phyloP scores from a whole-genome alignment of 31 red algal species.

The Porphyra umbilicalis region DNA sequence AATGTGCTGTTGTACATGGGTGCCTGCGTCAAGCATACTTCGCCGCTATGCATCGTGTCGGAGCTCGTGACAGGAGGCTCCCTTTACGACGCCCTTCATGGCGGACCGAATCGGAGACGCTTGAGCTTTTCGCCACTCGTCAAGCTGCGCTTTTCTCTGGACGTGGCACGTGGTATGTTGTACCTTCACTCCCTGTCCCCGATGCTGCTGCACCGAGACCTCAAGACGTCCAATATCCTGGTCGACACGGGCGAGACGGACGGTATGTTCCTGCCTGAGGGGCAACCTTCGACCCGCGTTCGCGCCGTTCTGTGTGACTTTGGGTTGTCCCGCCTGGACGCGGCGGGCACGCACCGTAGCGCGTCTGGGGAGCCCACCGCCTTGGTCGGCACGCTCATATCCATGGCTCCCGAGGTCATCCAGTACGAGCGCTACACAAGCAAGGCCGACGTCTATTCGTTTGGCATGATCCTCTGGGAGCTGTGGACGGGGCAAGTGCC shows the following conservation, averaged over 20 bases:
- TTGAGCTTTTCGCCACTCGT: conserved; percentile 27
- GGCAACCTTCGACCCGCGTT: background rate
- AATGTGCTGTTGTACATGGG: conserved; percentile 98
- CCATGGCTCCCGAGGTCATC: conserved; percentile 96
- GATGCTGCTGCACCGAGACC: conserved; percentile 88
- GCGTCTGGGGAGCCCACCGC: conserved; percentile 23
- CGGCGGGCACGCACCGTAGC: conserved; percentile 20
- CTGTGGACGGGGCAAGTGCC: conserved; percentile 64
- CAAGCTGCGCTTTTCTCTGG: conserved; percentile 8
- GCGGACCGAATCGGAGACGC: conserved; percentile 39
- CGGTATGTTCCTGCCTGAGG: background rate
- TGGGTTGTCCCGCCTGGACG: conserved; percentile 69
- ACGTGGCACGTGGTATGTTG: conserved; percentile 84
- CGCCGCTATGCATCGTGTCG: conserved; percentile 90
- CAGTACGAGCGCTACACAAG: conserved; percentile 45
- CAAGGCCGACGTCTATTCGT: conserved; percentile 85
- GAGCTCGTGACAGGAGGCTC: conserved; percentile 87
- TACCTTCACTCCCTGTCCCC: conserved; percentile 88
- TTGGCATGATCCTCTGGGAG: conserved; percentile 90
- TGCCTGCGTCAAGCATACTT: conserved; percentile 48
- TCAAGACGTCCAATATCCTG: conserved; percentile 88
- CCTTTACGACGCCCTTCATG: conserved; percentile 50
- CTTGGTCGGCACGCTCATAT: conserved; percentile 61
- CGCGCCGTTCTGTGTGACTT: conserved; percentile 84
- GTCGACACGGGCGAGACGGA: conserved; percentile 26